Base-by-base conservation (phyloP, 257 asterid species). In the Orobanche coerulescens region DNA sequence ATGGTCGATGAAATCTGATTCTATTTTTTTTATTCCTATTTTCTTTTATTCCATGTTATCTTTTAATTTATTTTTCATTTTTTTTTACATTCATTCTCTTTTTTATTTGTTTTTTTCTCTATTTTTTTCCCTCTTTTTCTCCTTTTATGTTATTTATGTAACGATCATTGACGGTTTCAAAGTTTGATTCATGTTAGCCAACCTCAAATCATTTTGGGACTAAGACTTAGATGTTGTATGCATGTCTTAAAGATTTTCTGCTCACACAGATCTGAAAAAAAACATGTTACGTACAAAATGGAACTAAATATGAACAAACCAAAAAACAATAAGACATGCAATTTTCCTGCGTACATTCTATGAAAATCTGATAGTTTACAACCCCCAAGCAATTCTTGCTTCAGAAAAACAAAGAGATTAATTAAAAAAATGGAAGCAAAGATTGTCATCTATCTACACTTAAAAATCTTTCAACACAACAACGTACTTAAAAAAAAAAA, bases 331-430 rank as follows among this genome's bases (percentile, higher is more conserved):
- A 0, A 40, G 14, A 40, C 15, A 11, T 4, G 9, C 47, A n/a
- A 7, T 8, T 37, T 56, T 55, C 33, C 57, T 44, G 47, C 56
- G 25, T 23, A 58, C 71, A 65, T 31, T 34, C 48, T 36, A 22
- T 4, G 14, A 25, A 22, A 70, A 62, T 42, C 14, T 48, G 73
- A 61, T 56, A 61, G 67, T 66, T 64, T 66, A 33, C 74, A 67
- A 14, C 62, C 62, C 62, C 50, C 58, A 55, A 72, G 62, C 58
- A 56, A 30, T 31, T 65, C 53, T 51, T 64, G 66, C 48, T 53
- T 65, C 34, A 56, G 43, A 62, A 54, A 40, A 34, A 23, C 57
- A 23, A 40, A 62, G 16, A 58, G 20, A 61, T 30, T 34, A 30
- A 37, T 9, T 13, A 10, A 42, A 50, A 56, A 34, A 40, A 64